Conservation (phyloP, 345 rosid genomes). For the Gossypium thurberi region DNA sequence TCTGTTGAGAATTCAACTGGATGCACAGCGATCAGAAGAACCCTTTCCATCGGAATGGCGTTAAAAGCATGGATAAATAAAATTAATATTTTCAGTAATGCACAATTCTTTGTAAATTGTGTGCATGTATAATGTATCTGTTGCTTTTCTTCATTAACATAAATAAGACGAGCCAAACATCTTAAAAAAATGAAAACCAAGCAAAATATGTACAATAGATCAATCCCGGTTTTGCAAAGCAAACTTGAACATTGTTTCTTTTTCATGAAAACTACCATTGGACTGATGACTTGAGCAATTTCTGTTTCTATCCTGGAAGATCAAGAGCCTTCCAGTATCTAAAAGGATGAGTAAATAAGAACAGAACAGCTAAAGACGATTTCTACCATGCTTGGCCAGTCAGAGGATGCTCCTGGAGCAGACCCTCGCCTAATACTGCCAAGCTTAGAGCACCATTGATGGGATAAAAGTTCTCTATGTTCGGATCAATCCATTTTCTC, state of each 20-base stretch:
- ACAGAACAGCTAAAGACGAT: too few relatives aligned
- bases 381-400: too few relatives aligned
- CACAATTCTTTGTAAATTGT: background rate
- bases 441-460: too few relatives aligned
- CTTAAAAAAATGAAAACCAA: background rate
- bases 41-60: conserved; percentile 1
- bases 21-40: conserved; percentile 18
- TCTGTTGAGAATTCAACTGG: conserved; percentile 28
- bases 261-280: background rate
- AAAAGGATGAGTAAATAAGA: too few relatives aligned
- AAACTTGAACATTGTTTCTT: background rate
- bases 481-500: too few relatives aligned
- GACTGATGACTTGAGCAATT: too few relatives aligned
- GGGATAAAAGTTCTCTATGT: too few relatives aligned
- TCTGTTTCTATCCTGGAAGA: too few relatives aligned
- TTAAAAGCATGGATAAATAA: background rate
- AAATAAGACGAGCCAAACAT: background rate
- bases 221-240: background rate
- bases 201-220: background rate
- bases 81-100: background rate
- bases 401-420: too few relatives aligned
- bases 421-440: too few relatives aligned
- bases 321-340: too few relatives aligned
- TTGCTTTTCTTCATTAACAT: background rate
- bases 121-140: background rate